phyloP scores from a whole-genome alignment of 768 basidiomycete genomes.

The Leccinum sublutescens region DNA sequence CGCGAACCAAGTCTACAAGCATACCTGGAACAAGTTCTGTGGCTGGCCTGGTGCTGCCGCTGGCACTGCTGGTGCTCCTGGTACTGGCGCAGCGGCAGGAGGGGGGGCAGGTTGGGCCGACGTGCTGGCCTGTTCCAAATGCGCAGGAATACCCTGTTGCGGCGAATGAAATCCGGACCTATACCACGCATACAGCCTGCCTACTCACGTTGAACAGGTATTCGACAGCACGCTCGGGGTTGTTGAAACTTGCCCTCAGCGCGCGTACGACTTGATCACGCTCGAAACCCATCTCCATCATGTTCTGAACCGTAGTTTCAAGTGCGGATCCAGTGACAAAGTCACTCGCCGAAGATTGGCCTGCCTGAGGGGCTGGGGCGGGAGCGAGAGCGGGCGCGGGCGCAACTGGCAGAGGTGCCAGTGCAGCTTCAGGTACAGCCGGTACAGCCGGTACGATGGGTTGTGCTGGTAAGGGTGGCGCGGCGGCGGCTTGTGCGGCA shows the following conservation, averaged over 20 bases:
- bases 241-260: slow-evolving; percentile 92
- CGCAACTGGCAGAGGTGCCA: slow-evolving; percentile 31
- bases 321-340: slow-evolving; percentile 79
- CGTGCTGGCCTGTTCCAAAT: slow-evolving; percentile 39
- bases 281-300: slow-evolving; percentile 94
- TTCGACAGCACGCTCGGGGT: slow-evolving; percentile 97
- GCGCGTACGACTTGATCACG: slow-evolving; percentile 83
- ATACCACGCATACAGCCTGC: neutral
- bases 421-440: slow-evolving; percentile 31
- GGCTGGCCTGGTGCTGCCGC: slow-evolving; percentile 43
- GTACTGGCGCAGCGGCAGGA: slow-evolving; percentile 39
- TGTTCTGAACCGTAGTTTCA: slow-evolving; percentile 74
- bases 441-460: slow-evolving; percentile 29
- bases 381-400: slow-evolving; percentile 25
- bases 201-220: slow-evolving; percentile 85
- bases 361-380: slow-evolving; percentile 27
- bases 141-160: slow-evolving; percentile 72
- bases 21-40: slow-evolving; percentile 86
- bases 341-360: slow-evolving; percentile 43
- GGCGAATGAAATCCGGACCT: slow-evolving; percentile 10
- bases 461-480: slow-evolving; percentile 24
- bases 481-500: neutral
- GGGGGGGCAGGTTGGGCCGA: slow-evolving; percentile 36
- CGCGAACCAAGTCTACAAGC: slow-evolving; percentile 13
- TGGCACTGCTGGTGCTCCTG: slow-evolving; percentile 24